phyloP scores from a whole-genome alignment of 345 rosid genomes.

The Populus davidiana region DNA sequence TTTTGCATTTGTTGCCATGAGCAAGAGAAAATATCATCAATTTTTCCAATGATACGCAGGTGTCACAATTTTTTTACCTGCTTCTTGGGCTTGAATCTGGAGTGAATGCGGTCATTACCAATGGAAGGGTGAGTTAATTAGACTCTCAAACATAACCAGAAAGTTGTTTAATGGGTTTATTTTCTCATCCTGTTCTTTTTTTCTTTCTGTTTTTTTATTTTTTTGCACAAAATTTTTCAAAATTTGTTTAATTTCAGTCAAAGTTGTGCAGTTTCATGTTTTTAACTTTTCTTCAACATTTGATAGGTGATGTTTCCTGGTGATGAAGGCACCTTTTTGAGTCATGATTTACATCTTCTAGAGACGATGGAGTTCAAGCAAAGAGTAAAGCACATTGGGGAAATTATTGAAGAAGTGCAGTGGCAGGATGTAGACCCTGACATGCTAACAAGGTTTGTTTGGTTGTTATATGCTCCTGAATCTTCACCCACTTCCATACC shows the following conservation, averaged over 20 bases:
- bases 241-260: background rate
- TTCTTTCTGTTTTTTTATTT: background rate
- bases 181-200: background rate
- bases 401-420: conserved; percentile 74
- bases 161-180: background rate
- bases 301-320: conserved; percentile 60
- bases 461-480: conserved; percentile 4
- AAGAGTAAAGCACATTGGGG: conserved; percentile 66
- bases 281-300: conserved; percentile 1
- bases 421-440: conserved; percentile 88
- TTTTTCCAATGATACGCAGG: conserved; percentile 44
- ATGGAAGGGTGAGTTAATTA: conserved; percentile 72
- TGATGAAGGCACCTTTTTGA: conserved; percentile 60
- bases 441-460: conserved; percentile 72
- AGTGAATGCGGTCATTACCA: conserved; percentile 74
- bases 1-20: conserved; percentile 1
- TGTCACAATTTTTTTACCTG: conserved; percentile 52
- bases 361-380: conserved; percentile 87
- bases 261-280: background rate
- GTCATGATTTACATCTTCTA: conserved; percentile 80
- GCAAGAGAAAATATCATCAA: conserved; percentile 9
- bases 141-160: background rate
- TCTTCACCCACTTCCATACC: background rate
- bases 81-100: conserved; percentile 64
- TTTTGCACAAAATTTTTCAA: background rate